phyloP scores from a whole-genome alignment of 768 basidiomycete species.

The Russula griseocarnosa region DNA sequence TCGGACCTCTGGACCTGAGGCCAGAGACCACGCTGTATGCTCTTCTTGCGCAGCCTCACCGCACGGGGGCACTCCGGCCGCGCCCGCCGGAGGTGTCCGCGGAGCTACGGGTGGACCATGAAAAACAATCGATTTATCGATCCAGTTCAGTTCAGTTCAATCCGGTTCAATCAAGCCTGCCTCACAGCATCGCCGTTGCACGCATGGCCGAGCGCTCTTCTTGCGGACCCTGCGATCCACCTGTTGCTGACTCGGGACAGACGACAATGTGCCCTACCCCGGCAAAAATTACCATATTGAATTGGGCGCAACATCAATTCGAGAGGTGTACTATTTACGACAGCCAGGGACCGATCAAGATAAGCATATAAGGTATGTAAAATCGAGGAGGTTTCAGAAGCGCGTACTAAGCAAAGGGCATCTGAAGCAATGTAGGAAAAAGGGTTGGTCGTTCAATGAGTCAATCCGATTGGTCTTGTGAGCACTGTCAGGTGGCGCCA shows the following conservation, averaged over 20 bases:
- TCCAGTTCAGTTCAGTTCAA: conserved; percentile 13
- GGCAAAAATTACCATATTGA: conserved; percentile 12
- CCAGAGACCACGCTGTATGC: conserved; percentile 5
- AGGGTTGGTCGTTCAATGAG: conserved; percentile 9
- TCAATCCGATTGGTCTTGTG: conserved; percentile 20
- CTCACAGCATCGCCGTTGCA: neutral
- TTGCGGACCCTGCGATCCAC: conserved; percentile 4
- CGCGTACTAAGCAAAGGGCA: conserved; percentile 9
- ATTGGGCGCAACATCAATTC: conserved; percentile 12
- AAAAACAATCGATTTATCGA: conserved; percentile 2
- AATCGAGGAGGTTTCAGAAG: conserved; percentile 18
- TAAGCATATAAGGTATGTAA: conserved; percentile 27
- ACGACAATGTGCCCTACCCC: conserved; percentile 2
- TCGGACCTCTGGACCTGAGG: conserved; percentile 17
- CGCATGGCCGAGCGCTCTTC: conserved; percentile 8
- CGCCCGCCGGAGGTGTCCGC: conserved; percentile 22
- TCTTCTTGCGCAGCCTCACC: conserved; percentile 26
- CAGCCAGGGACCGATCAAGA: conserved; percentile 25
- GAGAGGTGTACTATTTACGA: conserved; percentile 12
- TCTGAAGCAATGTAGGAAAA: neutral
- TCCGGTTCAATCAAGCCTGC: neutral
- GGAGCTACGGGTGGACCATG: conserved; percentile 13
- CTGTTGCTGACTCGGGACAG: conserved; percentile 7
- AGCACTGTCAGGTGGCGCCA: conserved; percentile 19
- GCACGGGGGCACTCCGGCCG: conserved; percentile 18